These are phyloP conservation scores for Metarhizium brunneum DNA, from an alignment of 2,329 filamentous ascomycete species.

Conservation along the genomic window DNA sequence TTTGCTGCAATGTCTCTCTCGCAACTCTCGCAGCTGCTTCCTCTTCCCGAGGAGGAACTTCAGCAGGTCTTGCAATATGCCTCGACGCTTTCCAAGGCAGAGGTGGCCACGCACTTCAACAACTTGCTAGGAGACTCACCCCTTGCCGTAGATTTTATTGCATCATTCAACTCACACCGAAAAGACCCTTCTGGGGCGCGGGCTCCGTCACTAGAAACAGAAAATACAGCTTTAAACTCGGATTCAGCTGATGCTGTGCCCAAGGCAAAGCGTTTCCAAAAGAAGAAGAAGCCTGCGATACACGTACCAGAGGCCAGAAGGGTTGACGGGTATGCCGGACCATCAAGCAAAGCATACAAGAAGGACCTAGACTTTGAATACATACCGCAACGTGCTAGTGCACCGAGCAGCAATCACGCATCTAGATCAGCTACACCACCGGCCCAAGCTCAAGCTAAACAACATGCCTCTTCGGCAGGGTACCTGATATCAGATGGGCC, in stretches of 20 bases:
- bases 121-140: constrained; percentile 83
- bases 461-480: constrained; percentile 54
- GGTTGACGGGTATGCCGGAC: constrained; percentile 50
- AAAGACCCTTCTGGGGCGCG: constrained; percentile 24
- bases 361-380: constrained; percentile 63
- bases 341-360: constrained; percentile 68
- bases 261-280: constrained; percentile 35
- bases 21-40: constrained; percentile 71
- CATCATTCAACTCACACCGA: constrained; percentile 66
- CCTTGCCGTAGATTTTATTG: constrained; percentile 65
- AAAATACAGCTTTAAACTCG: constrained; percentile 2
- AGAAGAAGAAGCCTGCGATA: constrained; percentile 51
- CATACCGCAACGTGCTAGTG: constrained; percentile 43
- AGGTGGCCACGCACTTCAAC: constrained; percentile 75
- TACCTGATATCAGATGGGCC: constrained; percentile 71
- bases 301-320: constrained; percentile 56
- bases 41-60: constrained; percentile 75
- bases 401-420: constrained; percentile 26
- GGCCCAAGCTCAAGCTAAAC: constrained; percentile 32
- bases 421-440: constrained; percentile 28
- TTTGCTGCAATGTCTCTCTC: constrained; percentile 41
- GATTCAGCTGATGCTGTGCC: constrained; percentile 33
- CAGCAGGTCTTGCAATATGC: constrained; percentile 80
- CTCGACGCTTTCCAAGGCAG: constrained; percentile 62
- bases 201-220: constrained; percentile 5